Percentiles rank a stretch among this genome's conserved stretches.
Evolutionary conservation across 2,329 filamentous ascomycete genomes (phyloP).

Genomic region (Aspergillus sergii): DNA sequence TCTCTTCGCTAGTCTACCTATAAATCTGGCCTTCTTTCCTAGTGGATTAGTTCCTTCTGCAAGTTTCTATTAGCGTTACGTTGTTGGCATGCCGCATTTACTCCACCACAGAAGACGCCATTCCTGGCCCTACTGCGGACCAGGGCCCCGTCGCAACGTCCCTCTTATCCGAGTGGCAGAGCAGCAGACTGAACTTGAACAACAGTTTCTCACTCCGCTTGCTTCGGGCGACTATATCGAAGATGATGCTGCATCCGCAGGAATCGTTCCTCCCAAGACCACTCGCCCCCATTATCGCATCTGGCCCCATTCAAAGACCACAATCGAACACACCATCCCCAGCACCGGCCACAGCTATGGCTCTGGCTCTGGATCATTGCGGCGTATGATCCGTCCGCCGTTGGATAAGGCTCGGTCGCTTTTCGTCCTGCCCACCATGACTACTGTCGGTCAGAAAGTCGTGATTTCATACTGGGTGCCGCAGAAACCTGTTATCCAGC

Average conservation of each 20-base stretch:
- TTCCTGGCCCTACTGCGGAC: slow-evolving; percentile 40
- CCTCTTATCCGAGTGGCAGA: slow-evolving; percentile 23
- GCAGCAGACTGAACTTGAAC: slow-evolving; percentile 12
- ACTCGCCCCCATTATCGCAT: slow-evolving; percentile 25
- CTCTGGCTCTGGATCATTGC: slow-evolving; percentile 19
- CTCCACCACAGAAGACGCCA: slow-evolving; percentile 37
- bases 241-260: slow-evolving; percentile 37
- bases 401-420: slow-evolving; percentile 36
- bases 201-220: slow-evolving; percentile 22
- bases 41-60: background rate
- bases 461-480: slow-evolving; percentile 28
- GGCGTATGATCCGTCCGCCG: slow-evolving; percentile 34
- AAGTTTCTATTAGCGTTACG: background rate
- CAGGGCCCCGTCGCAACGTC: slow-evolving; percentile 21
- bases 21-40: background rate
- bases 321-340: background rate
- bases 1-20: background rate
- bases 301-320: slow-evolving; percentile 23
- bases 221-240: slow-evolving; percentile 26
- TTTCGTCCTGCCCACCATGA: slow-evolving; percentile 31
- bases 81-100: slow-evolving; percentile 28
- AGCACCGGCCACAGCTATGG: background rate
- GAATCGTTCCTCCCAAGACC: slow-evolving; percentile 31
- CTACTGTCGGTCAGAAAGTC: slow-evolving; percentile 18
- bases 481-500: slow-evolving; percentile 2